These are phyloP conservation scores for Citropsis articulata DNA, from an alignment of 345 rosid genomes.

Conservation along the genomic window DNA sequence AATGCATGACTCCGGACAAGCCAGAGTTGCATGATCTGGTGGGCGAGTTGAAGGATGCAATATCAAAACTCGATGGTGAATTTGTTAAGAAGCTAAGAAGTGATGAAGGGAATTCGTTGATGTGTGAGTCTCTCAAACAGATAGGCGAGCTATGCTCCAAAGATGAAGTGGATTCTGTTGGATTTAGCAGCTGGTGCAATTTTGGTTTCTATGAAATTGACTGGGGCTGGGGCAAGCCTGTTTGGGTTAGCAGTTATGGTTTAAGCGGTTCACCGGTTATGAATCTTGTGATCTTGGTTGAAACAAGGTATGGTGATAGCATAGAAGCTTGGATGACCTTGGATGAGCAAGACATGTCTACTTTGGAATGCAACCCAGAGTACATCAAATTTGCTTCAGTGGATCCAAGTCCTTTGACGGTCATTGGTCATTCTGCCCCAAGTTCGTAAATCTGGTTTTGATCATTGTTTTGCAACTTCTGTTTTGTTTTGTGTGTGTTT, in stretches of 20 bases:
- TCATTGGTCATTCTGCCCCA: background rate
- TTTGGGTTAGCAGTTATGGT: constrained; percentile 36
- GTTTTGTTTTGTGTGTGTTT: too few species aligned
- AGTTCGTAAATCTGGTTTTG: background rate
- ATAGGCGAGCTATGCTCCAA: constrained; percentile 1
- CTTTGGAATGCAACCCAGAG: constrained; percentile 23
- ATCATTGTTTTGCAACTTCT: too few species aligned
- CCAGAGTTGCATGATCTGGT: constrained; percentile 23
- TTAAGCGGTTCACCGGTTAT: constrained; percentile 11
- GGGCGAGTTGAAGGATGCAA: constrained; percentile 20
- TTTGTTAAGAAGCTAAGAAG: constrained; percentile 21
- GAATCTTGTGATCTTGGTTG: constrained; percentile 41
- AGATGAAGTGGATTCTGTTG: constrained; percentile 22
- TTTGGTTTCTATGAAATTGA: constrained; percentile 28
- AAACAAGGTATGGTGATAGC: constrained; percentile 32
- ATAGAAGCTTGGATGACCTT: constrained; percentile 53
- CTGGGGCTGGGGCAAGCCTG: constrained; percentile 48
- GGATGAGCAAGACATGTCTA: constrained; percentile 40
- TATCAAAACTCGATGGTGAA: constrained; percentile 27
- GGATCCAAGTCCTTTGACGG: constrained; percentile 34
- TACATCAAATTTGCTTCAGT: constrained; percentile 24
- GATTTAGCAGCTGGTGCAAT: constrained; percentile 41
- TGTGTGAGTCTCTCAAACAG: constrained; percentile 17
- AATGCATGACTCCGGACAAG: background rate
- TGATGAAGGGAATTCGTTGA: constrained; percentile 7